Percentiles rank a stretch among this genome's conserved stretches.
Conservation (phyloP, 2,329 filamentous ascomycete species). For the Cryphonectria radicalis region DNA sequence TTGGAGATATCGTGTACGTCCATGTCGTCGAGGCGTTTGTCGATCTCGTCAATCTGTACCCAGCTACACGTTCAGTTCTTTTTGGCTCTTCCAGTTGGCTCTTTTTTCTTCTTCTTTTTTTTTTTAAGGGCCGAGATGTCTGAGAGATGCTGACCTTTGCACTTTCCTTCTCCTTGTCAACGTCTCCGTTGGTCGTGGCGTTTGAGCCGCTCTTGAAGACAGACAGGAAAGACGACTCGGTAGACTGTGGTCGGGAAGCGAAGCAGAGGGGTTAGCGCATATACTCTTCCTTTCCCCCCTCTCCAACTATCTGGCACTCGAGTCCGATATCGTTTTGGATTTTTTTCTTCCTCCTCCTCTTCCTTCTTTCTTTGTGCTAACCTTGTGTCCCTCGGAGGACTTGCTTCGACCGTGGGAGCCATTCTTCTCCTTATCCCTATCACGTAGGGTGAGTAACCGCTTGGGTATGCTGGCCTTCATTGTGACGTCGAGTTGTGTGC, state of each 20-base stretch:
- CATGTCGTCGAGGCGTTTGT: slow-evolving; percentile 46
- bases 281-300: background rate
- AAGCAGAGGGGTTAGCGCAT: slow-evolving; percentile 28
- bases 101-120: no score
- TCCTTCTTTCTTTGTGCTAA: slow-evolving; percentile 37
- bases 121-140: slow-evolving; percentile 8
- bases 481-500: slow-evolving; percentile 35
- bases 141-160: slow-evolving; percentile 41
- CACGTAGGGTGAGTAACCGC: slow-evolving; percentile 72
- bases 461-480: slow-evolving; percentile 61
- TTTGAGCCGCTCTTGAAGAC: slow-evolving; percentile 67
- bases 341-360: background rate
- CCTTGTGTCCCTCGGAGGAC: slow-evolving; percentile 60
- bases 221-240: slow-evolving; percentile 61
- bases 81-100: slow-evolving; percentile 18
- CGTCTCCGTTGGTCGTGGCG: slow-evolving; percentile 58
- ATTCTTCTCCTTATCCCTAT: slow-evolving; percentile 52
- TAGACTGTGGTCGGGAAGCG: slow-evolving; percentile 54
- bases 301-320: background rate
- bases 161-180: slow-evolving; percentile 53
- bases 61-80: slow-evolving; percentile 12
- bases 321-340: background rate
- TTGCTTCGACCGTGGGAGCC: slow-evolving; percentile 57
- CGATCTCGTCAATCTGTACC: slow-evolving; percentile 48
- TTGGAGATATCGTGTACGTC: slow-evolving; percentile 51